A percentile compares a stretch with the other conserved stretches of the same genome.
Evolutionary conservation across 805 yeast genomes (phyloP).

Genomic region (Debaryomyces hansenii): DNA sequence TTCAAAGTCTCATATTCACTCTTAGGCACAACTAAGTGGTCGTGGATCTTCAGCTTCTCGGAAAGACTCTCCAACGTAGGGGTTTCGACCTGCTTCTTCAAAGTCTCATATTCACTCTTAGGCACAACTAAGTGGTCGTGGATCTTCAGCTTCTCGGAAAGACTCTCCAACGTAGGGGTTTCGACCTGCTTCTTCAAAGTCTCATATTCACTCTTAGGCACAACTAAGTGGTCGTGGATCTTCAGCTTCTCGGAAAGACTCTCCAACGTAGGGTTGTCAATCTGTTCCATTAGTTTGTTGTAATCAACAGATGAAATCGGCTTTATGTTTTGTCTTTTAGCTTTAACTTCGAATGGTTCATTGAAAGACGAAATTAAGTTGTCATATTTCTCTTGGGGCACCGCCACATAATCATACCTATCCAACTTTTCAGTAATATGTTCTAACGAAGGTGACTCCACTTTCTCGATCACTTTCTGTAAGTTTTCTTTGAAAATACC

Average conservation of each 20-base stretch:
- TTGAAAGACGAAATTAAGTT: not conserved
- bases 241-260: constrained; percentile 9
- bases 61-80: constrained; percentile 15
- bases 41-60: constrained; percentile 5
- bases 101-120: constrained; percentile 9
- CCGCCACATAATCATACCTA: constrained; percentile 10
- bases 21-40: constrained; percentile 11
- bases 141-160: constrained; percentile 15
- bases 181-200: constrained; percentile 15
- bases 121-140: constrained; percentile 18
- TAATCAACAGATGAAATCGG: constrained; percentile 9
- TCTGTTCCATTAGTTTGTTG: not conserved
- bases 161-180: constrained; percentile 13
- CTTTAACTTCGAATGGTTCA: constrained; percentile 16
- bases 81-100: constrained; percentile 11
- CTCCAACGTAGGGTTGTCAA: constrained; percentile 1
- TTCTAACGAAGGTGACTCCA: constrained; percentile 31
- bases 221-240: constrained; percentile 9
- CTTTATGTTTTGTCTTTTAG: constrained; percentile 7
- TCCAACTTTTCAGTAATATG: constrained; percentile 19
- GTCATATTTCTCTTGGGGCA: constrained; percentile 9
- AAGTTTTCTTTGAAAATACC: not conserved
- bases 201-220: constrained; percentile 17
- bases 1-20: constrained; percentile 21
- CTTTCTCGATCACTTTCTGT: not conserved